phyloP scores from a whole-genome alignment of 2,329 filamentous ascomycete genomes.

The Saccharata proteae region DNA sequence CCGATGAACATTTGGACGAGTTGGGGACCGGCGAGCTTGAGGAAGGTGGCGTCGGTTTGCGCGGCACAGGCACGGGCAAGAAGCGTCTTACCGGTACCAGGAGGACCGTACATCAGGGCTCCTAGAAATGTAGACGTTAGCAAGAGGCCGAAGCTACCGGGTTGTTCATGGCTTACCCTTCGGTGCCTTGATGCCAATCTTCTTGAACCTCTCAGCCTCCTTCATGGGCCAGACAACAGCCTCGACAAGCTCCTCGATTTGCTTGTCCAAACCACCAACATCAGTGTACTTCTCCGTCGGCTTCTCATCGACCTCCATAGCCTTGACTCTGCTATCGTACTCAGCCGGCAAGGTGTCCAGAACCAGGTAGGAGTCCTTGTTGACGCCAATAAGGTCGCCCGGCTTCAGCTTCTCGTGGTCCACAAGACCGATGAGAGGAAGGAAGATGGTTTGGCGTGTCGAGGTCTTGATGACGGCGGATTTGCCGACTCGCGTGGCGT shows the following conservation, averaged over 20 bases:
- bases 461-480: conserved; percentile 99
- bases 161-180: conserved; percentile 55
- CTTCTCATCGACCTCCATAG: conserved; percentile 99
- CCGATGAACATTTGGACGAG: conserved; percentile 99
- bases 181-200: conserved; percentile 98
- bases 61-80: conserved; percentile 92
- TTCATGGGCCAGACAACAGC: conserved; percentile 99
- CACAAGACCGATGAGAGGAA: conserved; percentile 91
- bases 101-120: conserved; percentile 94
- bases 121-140: conserved; percentile 45
- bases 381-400: conserved; percentile 91
- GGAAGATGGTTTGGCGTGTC: conserved; percentile 94
- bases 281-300: conserved; percentile 98
- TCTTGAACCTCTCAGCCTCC: conserved; percentile 97
- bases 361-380: conserved; percentile 97
- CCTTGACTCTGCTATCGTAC: conserved; percentile 97
- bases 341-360: conserved; percentile 93
- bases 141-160: conserved; percentile 11
- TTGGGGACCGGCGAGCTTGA: conserved; percentile 95
- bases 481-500: conserved; percentile 92
- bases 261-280: conserved; percentile 94
- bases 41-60: conserved; percentile 95
- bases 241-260: conserved; percentile 97
- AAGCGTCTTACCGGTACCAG: conserved; percentile 81
- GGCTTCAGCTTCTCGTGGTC: conserved; percentile 93